phyloP scores from a whole-genome alignment of 176 grass and related monocot genomes.

The Rhynchospora tenuis region DNA sequence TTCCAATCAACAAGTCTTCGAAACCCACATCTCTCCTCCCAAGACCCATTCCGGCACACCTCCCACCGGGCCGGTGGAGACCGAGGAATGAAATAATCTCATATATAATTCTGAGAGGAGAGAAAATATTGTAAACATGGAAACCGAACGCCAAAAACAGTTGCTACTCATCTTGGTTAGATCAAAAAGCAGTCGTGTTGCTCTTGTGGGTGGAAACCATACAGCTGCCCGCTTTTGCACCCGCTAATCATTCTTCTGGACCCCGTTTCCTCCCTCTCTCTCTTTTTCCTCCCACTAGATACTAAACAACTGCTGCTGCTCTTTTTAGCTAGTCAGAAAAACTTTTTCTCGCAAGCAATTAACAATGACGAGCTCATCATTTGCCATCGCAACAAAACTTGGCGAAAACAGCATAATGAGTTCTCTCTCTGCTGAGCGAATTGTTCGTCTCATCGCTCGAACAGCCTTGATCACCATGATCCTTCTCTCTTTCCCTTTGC shows the following conservation, averaged over 20 bases:
- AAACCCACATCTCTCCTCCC: neutral
- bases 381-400: neutral
- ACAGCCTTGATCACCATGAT: constrained; percentile 26
- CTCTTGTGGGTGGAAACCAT: constrained; percentile 52
- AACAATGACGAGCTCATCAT: constrained; percentile 11
- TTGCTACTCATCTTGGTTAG: constrained; percentile 35
- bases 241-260: constrained; percentile 18
- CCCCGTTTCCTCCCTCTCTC: neutral
- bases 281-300: constrained; percentile 26
- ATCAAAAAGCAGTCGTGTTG: constrained; percentile 30
- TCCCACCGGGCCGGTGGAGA: constrained; percentile 26
- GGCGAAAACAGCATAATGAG: neutral
- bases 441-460: constrained; percentile 22
- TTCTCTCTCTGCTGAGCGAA: constrained; percentile 13
- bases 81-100: constrained; percentile 27
- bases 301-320: neutral
- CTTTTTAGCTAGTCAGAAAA: neutral
- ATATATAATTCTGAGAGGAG: constrained; percentile 10
- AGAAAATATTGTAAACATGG: constrained; percentile 19
- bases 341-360: neutral
- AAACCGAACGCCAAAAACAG: constrained; percentile 21
- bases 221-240: constrained; percentile 52
- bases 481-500: constrained; percentile 29
- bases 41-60: constrained; percentile 6
- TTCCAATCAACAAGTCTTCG: neutral